Conservation (phyloP, 75 land plant species). For the Chamaecyparis obtusa region DNA sequence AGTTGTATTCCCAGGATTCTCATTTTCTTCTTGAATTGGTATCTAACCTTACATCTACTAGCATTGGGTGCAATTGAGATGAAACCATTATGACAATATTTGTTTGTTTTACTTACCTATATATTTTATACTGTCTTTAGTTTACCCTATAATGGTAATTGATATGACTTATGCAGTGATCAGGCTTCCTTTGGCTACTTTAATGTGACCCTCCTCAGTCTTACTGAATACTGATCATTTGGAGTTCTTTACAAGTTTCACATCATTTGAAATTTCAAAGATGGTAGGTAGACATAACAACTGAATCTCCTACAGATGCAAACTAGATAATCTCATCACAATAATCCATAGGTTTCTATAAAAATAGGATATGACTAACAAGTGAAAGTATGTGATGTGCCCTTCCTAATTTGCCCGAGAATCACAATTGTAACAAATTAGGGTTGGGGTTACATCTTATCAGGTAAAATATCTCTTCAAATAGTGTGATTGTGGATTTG, state of each 20-base stretch:
- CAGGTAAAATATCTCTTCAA: too few relatives aligned
- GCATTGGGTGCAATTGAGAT: not conserved
- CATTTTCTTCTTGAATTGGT: conserved; percentile 97
- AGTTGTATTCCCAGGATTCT: conserved; percentile 92
- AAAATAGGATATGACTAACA: too few relatives aligned
- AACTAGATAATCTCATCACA: not conserved
- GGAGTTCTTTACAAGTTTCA: not conserved
- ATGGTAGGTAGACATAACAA: not conserved
- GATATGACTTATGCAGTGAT: not conserved
- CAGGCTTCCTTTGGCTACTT: not conserved
- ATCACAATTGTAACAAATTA: too few relatives aligned
- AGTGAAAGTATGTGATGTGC: too few relatives aligned
- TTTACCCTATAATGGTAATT: not conserved
- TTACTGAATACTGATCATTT: not conserved
- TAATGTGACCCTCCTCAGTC: not conserved
- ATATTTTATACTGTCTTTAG: not conserved
- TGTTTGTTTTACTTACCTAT: not conserved
- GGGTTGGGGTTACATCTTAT: too few relatives aligned
- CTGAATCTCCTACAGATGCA: not conserved
- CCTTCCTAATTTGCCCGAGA: too few relatives aligned
- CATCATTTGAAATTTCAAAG: not conserved
- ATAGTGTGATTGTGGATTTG: too few relatives aligned
- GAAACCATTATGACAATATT: too few relatives aligned
- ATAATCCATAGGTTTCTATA: not conserved
- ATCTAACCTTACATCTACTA: conserved; percentile 10